Base-by-base conservation (phyloP, 768 basidiomycete genomes). In the Pulveroboletus frians region DNA sequence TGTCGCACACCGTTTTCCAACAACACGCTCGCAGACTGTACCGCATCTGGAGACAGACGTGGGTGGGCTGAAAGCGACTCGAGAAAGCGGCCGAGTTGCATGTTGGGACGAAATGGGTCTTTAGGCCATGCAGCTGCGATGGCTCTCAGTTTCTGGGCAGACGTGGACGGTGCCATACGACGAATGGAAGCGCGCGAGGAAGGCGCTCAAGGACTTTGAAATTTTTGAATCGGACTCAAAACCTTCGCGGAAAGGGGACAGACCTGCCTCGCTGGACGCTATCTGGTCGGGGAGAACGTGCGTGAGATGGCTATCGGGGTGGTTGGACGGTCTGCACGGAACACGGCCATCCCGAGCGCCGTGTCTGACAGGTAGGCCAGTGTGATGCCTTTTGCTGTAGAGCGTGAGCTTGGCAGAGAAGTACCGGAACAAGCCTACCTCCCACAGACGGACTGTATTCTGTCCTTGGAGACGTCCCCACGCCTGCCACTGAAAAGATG, bases 41-140 rank as follows among this genome's bases (percentile, higher is more conserved):
- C 84, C 0, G 83, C 80, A 40, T 71, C 66, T 2, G 74, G 70
- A 5, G 85, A 83, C 18, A 91, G 74, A 38, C 74, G 79, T 4
- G 87, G 88, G 58, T 90, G 88, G 0, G 74, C 69, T 1, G 85
- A 73, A 49, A 90, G 73, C 0, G 84, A 81, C 26, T 73, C 66
- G 32, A 90, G 72, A 55, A 90, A 82, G 1, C 65, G 76, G 54
- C 77, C 78, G 29, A 90, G 74, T 69, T 91, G 88, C 8, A 90
- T 61, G 53, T 86, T 83, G 1, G 86, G 87, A 3, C 88, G 77
- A 63, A 91, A 85, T 0, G 85, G 85, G 57, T 92, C 88, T 11
- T 67, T 68, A 14, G 78, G 76, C 85, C 88, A 92, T 34, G 74
- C 63, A 37, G 76, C 68, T 1, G 84, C 85, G 42, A 88, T 76